Evolutionary conservation across 768 basidiomycete genomes (phyloP).

Genomic region (Crucibulum laeve): DNA sequence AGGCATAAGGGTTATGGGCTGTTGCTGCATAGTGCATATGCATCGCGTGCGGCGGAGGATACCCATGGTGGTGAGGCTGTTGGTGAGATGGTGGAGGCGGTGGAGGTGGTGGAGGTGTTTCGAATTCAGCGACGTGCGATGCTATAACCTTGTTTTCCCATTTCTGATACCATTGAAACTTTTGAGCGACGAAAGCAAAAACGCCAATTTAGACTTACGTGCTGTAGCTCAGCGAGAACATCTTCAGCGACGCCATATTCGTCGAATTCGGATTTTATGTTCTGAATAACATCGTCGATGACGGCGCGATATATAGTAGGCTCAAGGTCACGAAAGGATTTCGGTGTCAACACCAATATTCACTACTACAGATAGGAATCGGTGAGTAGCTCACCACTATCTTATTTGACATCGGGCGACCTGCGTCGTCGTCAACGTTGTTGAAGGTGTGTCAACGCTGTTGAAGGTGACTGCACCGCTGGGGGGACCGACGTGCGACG

Average conservation of each 20-base stretch:
- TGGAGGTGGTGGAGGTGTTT: conserved; percentile 37
- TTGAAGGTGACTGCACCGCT: conserved; percentile 30
- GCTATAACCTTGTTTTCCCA: conserved; percentile 94
- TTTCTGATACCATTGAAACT: conserved; percentile 51
- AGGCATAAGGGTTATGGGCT: conserved; percentile 48
- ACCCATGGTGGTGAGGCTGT: conserved; percentile 43
- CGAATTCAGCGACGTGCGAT: conserved; percentile 95
- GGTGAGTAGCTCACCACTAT: conserved; percentile 92
- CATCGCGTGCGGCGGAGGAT: conserved; percentile 59
- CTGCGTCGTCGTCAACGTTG: conserved; percentile 27
- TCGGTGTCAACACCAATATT: conserved; percentile 48
- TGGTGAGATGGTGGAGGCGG: conserved; percentile 38
- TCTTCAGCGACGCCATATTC: conserved; percentile 94
- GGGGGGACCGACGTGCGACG: conserved; percentile 33
- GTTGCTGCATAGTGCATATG: conserved; percentile 61
- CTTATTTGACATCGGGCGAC: conserved; percentile 83
- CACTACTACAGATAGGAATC: conserved; percentile 53
- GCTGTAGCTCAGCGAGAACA: conserved; percentile 82
- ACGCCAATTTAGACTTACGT: conserved; percentile 51
- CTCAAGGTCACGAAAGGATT: conserved; percentile 53
- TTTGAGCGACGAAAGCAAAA: conserved; percentile 7
- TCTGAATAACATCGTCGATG: conserved; percentile 92
- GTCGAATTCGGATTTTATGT: conserved; percentile 92
- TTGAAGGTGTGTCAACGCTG: conserved; percentile 25
- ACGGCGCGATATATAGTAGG: conserved; percentile 87